Conservation (phyloP, 345 rosid genomes). For the Lenwebbia sp. region DNA sequence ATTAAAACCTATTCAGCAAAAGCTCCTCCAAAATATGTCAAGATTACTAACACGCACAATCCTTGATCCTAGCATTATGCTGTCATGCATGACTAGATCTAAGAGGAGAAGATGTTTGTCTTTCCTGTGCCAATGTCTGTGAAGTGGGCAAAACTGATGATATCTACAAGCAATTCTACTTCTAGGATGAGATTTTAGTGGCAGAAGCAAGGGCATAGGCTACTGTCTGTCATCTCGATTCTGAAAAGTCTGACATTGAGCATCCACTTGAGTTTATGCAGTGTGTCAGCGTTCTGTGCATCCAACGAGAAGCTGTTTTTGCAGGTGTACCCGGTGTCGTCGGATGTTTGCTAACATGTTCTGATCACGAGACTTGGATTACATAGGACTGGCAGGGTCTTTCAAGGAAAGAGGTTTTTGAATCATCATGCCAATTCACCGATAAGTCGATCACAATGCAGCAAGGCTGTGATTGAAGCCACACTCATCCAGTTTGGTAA, state of each 20-base stretch:
- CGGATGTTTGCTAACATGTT: background rate
- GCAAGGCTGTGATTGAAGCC: background rate
- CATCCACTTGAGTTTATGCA: background rate
- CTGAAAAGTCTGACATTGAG: background rate
- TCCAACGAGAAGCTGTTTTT: background rate
- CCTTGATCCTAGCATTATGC: background rate
- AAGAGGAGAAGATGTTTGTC: background rate
- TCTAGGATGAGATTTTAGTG: too few relatives aligned
- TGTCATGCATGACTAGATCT: background rate
- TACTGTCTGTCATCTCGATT: background rate
- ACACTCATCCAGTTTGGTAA: background rate
- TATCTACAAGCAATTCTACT: too few relatives aligned
- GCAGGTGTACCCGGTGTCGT: background rate
- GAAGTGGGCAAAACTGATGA: background rate
- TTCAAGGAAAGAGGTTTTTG: background rate
- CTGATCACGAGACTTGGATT: background rate
- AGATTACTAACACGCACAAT: background rate
- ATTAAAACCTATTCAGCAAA: background rate
- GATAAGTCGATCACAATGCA: background rate
- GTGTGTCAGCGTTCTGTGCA: background rate
- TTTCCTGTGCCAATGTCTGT: background rate
- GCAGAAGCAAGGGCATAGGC: too few relatives aligned
- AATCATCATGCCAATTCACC: background rate
- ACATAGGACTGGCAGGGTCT: background rate
- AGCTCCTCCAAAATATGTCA: background rate